Evolutionary conservation across 495 filamentous ascomycete genomes (phyloP).

Genomic region (Cercophora scortea): DNA sequence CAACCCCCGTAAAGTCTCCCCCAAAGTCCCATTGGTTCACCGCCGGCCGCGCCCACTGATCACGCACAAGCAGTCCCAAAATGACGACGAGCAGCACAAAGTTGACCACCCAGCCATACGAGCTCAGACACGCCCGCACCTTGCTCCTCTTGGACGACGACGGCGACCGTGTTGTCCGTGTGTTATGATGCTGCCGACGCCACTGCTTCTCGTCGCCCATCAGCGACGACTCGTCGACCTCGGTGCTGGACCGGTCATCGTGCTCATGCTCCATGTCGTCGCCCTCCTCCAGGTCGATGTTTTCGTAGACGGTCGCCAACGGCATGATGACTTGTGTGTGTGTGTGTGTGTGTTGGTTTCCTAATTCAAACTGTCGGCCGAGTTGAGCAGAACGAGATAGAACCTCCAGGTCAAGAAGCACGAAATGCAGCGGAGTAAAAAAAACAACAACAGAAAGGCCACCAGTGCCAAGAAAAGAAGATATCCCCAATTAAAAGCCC

Average conservation of each 20-base stretch:
- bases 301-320: too few relatives aligned
- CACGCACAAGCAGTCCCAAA: slow-evolving; percentile 21
- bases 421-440: too few relatives aligned
- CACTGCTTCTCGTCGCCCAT: slow-evolving; percentile 33
- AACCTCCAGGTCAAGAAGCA: too few relatives aligned
- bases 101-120: slow-evolving; percentile 28
- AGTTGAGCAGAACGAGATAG: too few relatives aligned
- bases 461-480: too few relatives aligned
- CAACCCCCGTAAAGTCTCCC: slow-evolving; percentile 34
- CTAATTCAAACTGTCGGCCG: too few relatives aligned
- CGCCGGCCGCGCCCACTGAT: slow-evolving; percentile 17
- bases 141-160: slow-evolving; percentile 1
- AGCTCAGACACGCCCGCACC: slow-evolving; percentile 10
- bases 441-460: too few relatives aligned
- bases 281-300: too few relatives aligned
- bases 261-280: too few relatives aligned
- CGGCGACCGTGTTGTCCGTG: slow-evolving; percentile 6
- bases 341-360: too few relatives aligned
- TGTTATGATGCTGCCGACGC: slow-evolving; percentile 20
- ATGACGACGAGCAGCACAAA: slow-evolving; percentile 27
- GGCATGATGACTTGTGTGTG: slow-evolving; percentile 15
- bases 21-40: slow-evolving; percentile 28
- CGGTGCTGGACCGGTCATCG: slow-evolving; percentile 27
- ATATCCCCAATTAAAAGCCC: too few relatives aligned
- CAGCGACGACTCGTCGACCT: slow-evolving; percentile 32